Evolutionary conservation across 352 stramenopile species (phyloP).

Genomic region (Pythium coloratum): DNA sequence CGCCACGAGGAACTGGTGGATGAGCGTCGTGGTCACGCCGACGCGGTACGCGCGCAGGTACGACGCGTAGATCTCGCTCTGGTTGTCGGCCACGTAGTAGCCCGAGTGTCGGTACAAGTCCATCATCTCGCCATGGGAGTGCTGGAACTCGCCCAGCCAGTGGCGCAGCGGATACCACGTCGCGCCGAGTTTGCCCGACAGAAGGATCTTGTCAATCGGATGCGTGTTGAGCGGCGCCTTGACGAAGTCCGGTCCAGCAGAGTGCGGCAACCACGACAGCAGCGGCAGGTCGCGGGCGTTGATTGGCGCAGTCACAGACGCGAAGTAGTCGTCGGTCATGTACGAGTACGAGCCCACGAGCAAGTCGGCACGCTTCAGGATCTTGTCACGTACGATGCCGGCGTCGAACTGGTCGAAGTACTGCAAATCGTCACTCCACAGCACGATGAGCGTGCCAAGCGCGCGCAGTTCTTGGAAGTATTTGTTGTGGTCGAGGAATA

Average conservation of each 20-base stretch:
- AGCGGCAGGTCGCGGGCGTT: slow-evolving; percentile 61
- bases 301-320: slow-evolving; percentile 44
- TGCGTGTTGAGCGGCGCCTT: slow-evolving; percentile 60
- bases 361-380: slow-evolving; percentile 67
- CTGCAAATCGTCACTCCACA: slow-evolving; percentile 82
- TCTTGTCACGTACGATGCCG: slow-evolving; percentile 51
- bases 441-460: slow-evolving; percentile 64
- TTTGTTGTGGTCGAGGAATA: slow-evolving; percentile 56
- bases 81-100: slow-evolving; percentile 60
- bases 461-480: slow-evolving; percentile 72
- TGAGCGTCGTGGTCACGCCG: slow-evolving; percentile 67
- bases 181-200: slow-evolving; percentile 51
- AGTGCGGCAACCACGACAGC: slow-evolving; percentile 69
- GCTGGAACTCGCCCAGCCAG: slow-evolving; percentile 62
- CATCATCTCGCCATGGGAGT: slow-evolving; percentile 45
- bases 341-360: slow-evolving; percentile 77
- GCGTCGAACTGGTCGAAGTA: slow-evolving; percentile 82
- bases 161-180: slow-evolving; percentile 70
- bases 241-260: slow-evolving; percentile 61
- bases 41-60: slow-evolving; percentile 75
- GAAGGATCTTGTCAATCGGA: slow-evolving; percentile 75
- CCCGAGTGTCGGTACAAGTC: slow-evolving; percentile 65
- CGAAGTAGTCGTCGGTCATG: slow-evolving; percentile 79
- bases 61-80: slow-evolving; percentile 62
- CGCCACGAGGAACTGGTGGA: slow-evolving; percentile 76